Conservation (phyloP, 2,329 filamentous ascomycete genomes). For the Fusarium secorum region DNA sequence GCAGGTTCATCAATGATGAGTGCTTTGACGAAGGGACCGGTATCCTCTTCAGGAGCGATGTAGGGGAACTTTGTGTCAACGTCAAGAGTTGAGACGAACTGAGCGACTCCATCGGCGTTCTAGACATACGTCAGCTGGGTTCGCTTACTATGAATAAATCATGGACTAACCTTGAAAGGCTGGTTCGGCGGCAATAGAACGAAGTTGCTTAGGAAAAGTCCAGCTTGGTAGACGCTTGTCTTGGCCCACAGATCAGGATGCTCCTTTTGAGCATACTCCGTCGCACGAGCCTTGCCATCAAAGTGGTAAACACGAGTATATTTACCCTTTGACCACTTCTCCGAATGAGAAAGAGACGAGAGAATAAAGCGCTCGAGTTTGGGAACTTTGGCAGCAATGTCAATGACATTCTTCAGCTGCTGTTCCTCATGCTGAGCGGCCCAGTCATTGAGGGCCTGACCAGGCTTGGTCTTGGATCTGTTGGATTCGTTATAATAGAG, state of each 20-base stretch:
- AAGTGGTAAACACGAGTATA: constrained; percentile 53
- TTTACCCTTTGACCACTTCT: constrained; percentile 51
- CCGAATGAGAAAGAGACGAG: constrained; percentile 48
- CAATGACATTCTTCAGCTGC: constrained; percentile 48
- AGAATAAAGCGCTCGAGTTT: constrained; percentile 50
- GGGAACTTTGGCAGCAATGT: constrained; percentile 45
- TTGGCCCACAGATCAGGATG: constrained; percentile 35
- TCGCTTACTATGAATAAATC: accelerated
- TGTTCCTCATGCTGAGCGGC: constrained; percentile 44
- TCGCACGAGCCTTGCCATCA: constrained; percentile 50
- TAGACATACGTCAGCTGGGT: not conserved
- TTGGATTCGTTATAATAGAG: constrained; percentile 14
- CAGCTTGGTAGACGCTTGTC: constrained; percentile 33
- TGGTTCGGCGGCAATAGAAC: not conserved
- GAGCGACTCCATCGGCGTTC: constrained; percentile 27
- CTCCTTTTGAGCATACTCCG: constrained; percentile 37
- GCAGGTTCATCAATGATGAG: constrained; percentile 27
- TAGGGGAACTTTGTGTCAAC: constrained; percentile 32
- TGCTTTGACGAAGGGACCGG: constrained; percentile 34
- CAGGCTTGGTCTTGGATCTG: constrained; percentile 14
- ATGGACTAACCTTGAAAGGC: constrained; percentile 14
- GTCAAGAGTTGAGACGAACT: constrained; percentile 26
- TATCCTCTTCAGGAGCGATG: constrained; percentile 40
- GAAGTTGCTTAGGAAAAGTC: constrained; percentile 30
- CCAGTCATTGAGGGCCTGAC: constrained; percentile 27